Conservation (phyloP, 164 flowering plant genomes). For the Aristolochia contorta region DNA sequence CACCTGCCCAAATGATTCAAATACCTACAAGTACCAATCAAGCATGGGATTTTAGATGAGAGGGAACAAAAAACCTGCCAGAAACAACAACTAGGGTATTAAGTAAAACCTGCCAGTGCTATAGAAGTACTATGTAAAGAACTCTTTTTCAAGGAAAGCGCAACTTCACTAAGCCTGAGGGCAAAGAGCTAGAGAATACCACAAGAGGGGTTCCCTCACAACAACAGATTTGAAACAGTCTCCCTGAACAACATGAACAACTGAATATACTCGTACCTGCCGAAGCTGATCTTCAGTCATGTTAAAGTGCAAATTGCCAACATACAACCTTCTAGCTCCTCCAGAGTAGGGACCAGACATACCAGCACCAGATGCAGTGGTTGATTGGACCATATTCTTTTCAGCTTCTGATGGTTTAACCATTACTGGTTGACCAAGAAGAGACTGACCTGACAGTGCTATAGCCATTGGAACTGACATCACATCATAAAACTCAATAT, state of each 20-base stretch:
- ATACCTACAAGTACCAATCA: constrained; percentile 37
- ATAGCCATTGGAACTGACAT: constrained; percentile 99
- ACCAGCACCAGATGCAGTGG: constrained; percentile 39
- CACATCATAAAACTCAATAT: constrained; percentile 87
- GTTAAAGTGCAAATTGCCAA: constrained; percentile 78
- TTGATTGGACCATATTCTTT: constrained; percentile 86
- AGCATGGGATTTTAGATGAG: neutral
- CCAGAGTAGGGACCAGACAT: constrained; percentile 54
- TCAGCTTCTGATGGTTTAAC: constrained; percentile 99
- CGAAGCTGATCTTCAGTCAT: constrained; percentile 84
- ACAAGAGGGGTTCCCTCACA: no score
- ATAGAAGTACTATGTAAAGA: no score
- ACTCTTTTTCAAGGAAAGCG: no score
- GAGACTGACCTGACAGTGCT: constrained; percentile 88
- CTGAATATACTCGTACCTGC: constrained; percentile 31
- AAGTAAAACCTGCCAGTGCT: no score
- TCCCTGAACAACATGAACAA: no score
- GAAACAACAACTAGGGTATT: no score
- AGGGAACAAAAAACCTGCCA: neutral
- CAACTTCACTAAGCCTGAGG: no score
- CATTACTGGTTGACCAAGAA: constrained; percentile 85
- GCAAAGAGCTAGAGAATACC: no score
- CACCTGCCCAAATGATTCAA: constrained; percentile 87
- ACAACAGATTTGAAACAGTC: no score
- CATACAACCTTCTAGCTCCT: constrained; percentile 80